phyloP scores from a whole-genome alignment of 495 filamentous ascomycete species.

The Penicillium samsonianum region DNA sequence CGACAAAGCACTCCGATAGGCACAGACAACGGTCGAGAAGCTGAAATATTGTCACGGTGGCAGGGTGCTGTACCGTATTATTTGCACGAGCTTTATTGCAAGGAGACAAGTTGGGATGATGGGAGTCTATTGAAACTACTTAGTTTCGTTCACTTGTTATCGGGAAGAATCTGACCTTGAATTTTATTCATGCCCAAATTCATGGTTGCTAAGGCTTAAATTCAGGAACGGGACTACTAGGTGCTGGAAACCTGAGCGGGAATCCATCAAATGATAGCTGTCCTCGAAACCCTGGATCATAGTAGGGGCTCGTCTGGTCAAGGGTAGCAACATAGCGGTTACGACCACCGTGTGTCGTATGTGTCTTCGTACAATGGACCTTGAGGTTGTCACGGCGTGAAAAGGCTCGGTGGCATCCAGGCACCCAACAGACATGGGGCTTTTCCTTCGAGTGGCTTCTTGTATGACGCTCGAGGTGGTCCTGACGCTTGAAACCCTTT shows the following conservation, averaged over 20 bases:
- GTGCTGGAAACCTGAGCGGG: background rate
- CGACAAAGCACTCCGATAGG: background rate
- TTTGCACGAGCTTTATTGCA: background rate
- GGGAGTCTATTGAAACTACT: background rate
- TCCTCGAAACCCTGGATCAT: constrained; percentile 48
- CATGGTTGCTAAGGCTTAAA: background rate
- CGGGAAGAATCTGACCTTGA: background rate
- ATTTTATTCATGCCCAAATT: background rate
- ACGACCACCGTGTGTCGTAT: constrained; percentile 50
- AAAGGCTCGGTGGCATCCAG: constrained; percentile 47
- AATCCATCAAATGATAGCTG: constrained; percentile 25
- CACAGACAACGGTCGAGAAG: background rate
- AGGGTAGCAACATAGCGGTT: constrained; percentile 51
- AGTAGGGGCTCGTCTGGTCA: constrained; percentile 47
- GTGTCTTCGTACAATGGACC: constrained; percentile 50
- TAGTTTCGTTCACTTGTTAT: background rate
- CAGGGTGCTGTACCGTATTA: background rate
- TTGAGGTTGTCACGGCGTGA: constrained; percentile 52
- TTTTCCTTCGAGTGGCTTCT: constrained; percentile 58
- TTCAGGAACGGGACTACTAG: background rate
- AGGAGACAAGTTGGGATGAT: background rate
- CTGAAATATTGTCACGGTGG: background rate
- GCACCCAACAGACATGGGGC: constrained; percentile 52
- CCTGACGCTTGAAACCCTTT: constrained; percentile 58
- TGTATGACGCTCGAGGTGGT: constrained; percentile 67